Base-by-base conservation (phyloP, 305 asterid species). In the Petunia hybrid region DNA sequence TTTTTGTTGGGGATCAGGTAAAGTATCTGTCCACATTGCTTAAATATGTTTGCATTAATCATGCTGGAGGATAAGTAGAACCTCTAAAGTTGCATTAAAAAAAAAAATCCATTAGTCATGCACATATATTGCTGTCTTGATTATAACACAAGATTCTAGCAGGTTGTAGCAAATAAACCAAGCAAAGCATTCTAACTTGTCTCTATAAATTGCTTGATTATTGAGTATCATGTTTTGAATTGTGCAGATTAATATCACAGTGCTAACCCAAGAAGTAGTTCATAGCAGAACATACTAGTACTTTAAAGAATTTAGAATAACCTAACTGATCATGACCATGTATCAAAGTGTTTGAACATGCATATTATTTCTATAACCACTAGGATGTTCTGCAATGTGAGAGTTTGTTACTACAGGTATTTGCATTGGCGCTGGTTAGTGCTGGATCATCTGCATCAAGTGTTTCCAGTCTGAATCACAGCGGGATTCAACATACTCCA, bases 391-490 rank as follows among this genome's bases (percentile, higher is more conserved):
- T 6, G 9, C 8, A 5, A 5, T 7, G 53, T n/a, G 6, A 5
- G 7, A 16, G 9, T 59, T 31, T 70, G 59, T 45, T 45, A 9
- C 60, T 70, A 70, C 82, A 95, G 99, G 80, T 95, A 67, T 90
- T 95, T 82, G 94, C 94, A 5, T 92, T 84, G 64, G 95, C 90
- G 2, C 61, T 89, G 95, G 89, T 95, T 89, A 92, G 98, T 51
- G 99, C 95, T 13, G 98, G 94, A 86, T 95, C 99, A 38, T 98
- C 99, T 16, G 94, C 98, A 13, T 88, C 97, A 0, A 97, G 99
- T 1, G 97, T 93, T 0, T 89, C 97, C 55, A 93, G 89, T 83
- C 86, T 95, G 84, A 95, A 95, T 81, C 90, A 93, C 2, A 89
- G 97, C 0, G 99, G 99, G 40, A 89, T 95, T 14, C 91, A 67